Base-by-base conservation (phyloP, 805 yeast species). In the Metschnikowia henanensis region DNA sequence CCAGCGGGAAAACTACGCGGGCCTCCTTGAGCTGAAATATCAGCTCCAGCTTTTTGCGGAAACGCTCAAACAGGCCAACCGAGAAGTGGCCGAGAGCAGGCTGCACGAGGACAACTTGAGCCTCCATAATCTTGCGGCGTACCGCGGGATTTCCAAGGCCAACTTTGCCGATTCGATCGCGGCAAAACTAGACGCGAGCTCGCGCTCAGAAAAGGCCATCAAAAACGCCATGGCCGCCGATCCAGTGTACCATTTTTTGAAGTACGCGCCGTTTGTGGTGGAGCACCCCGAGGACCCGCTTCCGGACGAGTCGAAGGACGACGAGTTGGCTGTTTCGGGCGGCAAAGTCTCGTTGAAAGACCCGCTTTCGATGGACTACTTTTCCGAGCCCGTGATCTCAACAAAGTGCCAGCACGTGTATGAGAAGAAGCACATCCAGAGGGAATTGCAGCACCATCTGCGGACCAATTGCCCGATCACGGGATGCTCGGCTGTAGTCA, bases 291-390 rank as follows among this genome's bases (percentile, higher is more conserved):
- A 76, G 23, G 78, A 77, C 22, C 83, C 87, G 6, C 54, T 85
- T 16, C 87, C 88, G 0, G 75, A 69, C 13, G 70, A 62, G 6
- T 62, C 56, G 10, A 81, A 72, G 12, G 83, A 77, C 30, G 87
- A 82, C 18, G 92, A 83, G 18, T 35, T 86, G 25, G 77, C 73
- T 32, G 75, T 86, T 5, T 80, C 78, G 8, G 95, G 94, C 43
- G 94, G 94, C 30, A 76, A 66, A 29, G 67, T 87, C n/a, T 80
- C 82, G 36, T 58, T 87, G 45, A 73, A 69, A 20, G 89, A 91
- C 58, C 92, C 92, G 0, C 68, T 86, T 12, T 78, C 90, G 0
- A 57, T 76, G 45, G 67, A 72, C 40, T 59, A 67, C 33, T 83
- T 77, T 59, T 66, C 60, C 18, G 64, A 63, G 3, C 94, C 95